Evolutionary conservation across 2,329 filamentous ascomycete species (phyloP), one percentile per base, ranked within the genome.

Genomic region (Didymellaceae sp.): DNA sequence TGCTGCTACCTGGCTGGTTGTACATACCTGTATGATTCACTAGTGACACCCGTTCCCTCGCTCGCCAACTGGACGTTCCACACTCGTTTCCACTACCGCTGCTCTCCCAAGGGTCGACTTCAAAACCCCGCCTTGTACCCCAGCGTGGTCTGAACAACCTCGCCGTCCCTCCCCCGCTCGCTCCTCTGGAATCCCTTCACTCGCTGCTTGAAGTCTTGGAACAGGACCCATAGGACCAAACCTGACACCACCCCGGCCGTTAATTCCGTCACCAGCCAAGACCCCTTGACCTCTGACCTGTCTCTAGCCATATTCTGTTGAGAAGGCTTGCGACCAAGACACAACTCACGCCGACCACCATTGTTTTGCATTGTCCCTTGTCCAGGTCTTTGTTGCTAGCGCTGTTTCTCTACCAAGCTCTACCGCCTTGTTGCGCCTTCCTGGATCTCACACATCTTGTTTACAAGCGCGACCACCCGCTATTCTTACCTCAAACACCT

Each of bases 21-120:
- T 46, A 52, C 48, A 51, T 16, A 32, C 18, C 22, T 42, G 48
- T 46, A 46, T 46, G 43, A 46, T 46, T 33, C 42, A 46, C 48
- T 52, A 52, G 48, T 68, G 59, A 63, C 63, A 64, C 63, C 59
- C 58, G 54, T 64, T 56, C 49, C 57, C 49, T 60, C 56, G 53
- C 54, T 55, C 50, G 56, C 59, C 52, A 54, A 56, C 51, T 56
- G 57, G 46, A 50, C 58, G 58, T 64, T 64, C 50, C 61, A 70
- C 67, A 59, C 61, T 70, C 66, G 67, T 62, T 70, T 65, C 63
- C 61, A 61, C 59, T 53, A 55, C 58, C 48, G 49, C 59, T 56
- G 51, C 48, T 59, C 44, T 52, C 40, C 55, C 48, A 55, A 47
- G 45, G 20, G 44, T 57, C 48, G 45, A 51, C 54, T 46, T 50